Conservation (phyloP, 78 protist species). For the Emiliania huxleyi region DNA sequence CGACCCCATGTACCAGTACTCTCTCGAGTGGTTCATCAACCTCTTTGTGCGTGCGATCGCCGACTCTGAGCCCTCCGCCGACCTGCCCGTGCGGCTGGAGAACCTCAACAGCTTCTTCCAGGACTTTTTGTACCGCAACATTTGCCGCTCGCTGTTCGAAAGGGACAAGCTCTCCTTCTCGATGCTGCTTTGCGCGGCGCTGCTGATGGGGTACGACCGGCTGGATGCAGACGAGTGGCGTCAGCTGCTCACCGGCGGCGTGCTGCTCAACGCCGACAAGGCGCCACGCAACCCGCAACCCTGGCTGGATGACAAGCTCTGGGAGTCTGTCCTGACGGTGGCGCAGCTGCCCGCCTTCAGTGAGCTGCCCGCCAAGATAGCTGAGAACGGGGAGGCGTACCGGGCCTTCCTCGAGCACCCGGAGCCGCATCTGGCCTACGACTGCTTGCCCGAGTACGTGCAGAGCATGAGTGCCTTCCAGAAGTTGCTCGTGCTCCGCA, state of each 20-base stretch:
- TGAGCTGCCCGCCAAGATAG: neutral
- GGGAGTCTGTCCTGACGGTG: slow-evolving; percentile 52
- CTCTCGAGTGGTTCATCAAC: slow-evolving; percentile 77
- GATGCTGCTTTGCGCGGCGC: slow-evolving; percentile 36
- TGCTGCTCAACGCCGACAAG: neutral
- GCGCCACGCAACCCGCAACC: slow-evolving; percentile 29
- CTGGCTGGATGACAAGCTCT: slow-evolving; percentile 61
- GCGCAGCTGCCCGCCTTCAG: slow-evolving; percentile 6
- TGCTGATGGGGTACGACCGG: slow-evolving; percentile 12
- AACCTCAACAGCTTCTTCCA: slow-evolving; percentile 63
- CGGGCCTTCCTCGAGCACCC: slow-evolving; percentile 34
- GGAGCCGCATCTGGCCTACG: slow-evolving; percentile 3
- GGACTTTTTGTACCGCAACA: slow-evolving; percentile 65
- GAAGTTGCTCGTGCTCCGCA: slow-evolving; percentile 63
- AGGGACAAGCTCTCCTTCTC: slow-evolving; percentile 74
- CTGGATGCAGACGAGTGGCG: slow-evolving; percentile 35
- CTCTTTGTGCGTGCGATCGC: slow-evolving; percentile 31
- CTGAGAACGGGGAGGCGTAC: neutral
- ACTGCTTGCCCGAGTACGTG: neutral
- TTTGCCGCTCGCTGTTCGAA: slow-evolving; percentile 82
- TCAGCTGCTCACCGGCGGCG: slow-evolving; percentile 69
- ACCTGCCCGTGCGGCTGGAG: neutral
- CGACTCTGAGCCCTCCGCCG: slow-evolving; percentile 10
- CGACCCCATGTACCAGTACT: slow-evolving; percentile 94
- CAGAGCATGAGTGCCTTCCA: slow-evolving; percentile 24